A percentile compares a stretch with the other conserved stretches of the same genome.
Evolutionary conservation across 1,284 basidiomycete species (phyloP).

Genomic region (Takashimella tepidaria): DNA sequence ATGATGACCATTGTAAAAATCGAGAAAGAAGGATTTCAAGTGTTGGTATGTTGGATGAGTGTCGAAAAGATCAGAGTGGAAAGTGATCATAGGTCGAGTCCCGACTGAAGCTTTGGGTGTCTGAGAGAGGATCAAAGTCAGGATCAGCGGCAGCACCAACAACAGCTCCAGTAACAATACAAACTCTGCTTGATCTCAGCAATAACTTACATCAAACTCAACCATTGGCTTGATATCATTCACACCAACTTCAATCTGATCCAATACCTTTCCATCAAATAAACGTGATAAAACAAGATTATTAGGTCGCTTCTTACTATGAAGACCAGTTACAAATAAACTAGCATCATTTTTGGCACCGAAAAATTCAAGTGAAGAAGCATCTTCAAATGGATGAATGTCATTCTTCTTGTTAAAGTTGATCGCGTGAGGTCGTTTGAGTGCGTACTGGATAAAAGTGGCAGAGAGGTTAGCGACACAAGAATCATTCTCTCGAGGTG

Average conservation of each 20-base stretch:
- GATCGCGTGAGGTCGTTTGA: constrained; percentile 83
- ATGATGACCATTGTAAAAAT: constrained; percentile 79
- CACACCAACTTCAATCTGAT: constrained; percentile 92
- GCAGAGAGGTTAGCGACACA: constrained; percentile 7
- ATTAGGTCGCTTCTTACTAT: constrained; percentile 91
- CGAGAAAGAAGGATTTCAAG: constrained; percentile 85
- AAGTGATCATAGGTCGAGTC: constrained; percentile 90
- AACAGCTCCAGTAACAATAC: neutral
- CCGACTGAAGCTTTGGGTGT: constrained; percentile 82
- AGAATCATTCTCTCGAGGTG: neutral
- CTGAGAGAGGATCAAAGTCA: constrained; percentile 51
- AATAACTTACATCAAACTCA: constrained; percentile 67
- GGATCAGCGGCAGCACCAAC: neutral
- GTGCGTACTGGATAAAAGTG: constrained; percentile 75
- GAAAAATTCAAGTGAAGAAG: constrained; percentile 85
- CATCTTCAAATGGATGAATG: constrained; percentile 85
- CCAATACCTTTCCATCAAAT: constrained; percentile 81
- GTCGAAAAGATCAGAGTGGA: constrained; percentile 89
- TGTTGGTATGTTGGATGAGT: constrained; percentile 85
- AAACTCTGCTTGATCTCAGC: neutral
- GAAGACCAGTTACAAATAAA: constrained; percentile 84
- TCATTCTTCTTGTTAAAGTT: constrained; percentile 93
- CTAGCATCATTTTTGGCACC: constrained; percentile 88
- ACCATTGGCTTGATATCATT: constrained; percentile 72
- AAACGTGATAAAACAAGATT: constrained; percentile 80